These are phyloP conservation scores for Datura wrightii DNA, from an alignment of 257 asterid species.

Conservation along the genomic window DNA sequence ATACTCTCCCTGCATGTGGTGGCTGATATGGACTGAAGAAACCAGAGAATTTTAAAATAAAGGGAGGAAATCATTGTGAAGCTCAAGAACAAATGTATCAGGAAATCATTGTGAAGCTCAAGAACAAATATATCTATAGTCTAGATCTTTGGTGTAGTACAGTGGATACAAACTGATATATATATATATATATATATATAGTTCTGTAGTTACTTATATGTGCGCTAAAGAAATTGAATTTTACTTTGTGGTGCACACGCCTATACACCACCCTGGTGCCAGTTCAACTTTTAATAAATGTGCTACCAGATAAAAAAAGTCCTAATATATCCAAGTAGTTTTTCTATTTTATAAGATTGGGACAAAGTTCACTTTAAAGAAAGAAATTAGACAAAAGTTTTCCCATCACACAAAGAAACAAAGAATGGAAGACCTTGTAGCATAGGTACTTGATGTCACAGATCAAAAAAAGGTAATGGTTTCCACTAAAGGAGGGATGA, in stretches of 20 bases:
- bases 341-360: background rate
- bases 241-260: background rate
- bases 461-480: background rate
- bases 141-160: background rate
- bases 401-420: background rate
- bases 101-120: background rate
- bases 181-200: background rate
- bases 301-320: background rate
- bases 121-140: background rate
- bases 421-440: background rate
- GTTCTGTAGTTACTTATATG: background rate
- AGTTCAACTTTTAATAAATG: conserved; percentile 11
- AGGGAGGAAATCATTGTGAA: background rate
- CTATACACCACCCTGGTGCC: background rate
- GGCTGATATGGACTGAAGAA: conserved; percentile 5
- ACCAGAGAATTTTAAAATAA: background rate
- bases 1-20: conserved; percentile 4
- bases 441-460: background rate
- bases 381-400: background rate
- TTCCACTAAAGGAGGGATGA: background rate
- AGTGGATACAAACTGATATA: background rate
- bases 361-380: background rate
- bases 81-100: background rate
- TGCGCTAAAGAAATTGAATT: background rate
- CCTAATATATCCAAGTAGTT: conserved; percentile 6